These are phyloP conservation scores for Pestalotiopsis sp. DNA, from an alignment of 2,329 filamentous ascomycete genomes.

Conservation along the genomic window DNA sequence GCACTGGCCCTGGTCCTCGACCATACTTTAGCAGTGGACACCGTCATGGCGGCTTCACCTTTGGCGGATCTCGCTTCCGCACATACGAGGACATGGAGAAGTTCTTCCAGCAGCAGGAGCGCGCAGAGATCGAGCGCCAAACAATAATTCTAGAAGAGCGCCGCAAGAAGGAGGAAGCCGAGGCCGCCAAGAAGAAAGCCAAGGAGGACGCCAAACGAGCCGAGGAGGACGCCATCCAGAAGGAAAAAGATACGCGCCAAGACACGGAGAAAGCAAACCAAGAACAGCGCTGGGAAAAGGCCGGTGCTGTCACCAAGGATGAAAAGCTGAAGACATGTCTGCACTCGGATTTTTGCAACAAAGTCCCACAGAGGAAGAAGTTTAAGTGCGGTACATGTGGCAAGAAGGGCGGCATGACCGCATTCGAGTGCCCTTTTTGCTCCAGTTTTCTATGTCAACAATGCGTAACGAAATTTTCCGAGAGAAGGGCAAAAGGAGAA, in stretches of 20 bases:
- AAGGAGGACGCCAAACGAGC: conserved; percentile 15
- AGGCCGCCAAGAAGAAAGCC: conserved; percentile 11
- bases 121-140: background rate
- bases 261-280: conserved; percentile 19
- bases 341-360: conserved; percentile 25
- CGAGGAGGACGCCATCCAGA: conserved; percentile 12
- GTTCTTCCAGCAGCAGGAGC: conserved; percentile 5
- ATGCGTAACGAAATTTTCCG: conserved; percentile 22
- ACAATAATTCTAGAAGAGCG: conserved; percentile 7
- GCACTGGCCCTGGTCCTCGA: background rate
- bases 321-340: conserved; percentile 23
- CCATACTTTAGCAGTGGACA: conserved; percentile 2
- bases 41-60: background rate
- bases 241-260: background rate
- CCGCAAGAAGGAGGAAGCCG: conserved; percentile 3
- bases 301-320: conserved; percentile 18
- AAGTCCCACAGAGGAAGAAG: conserved; percentile 23
- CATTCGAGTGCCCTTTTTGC: conserved; percentile 28
- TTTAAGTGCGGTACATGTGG: conserved; percentile 25
- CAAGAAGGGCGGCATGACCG: conserved; percentile 23
- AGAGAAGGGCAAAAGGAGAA: conserved; percentile 16
- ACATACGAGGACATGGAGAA: conserved; percentile 1
- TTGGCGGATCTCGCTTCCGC: conserved; percentile 1
- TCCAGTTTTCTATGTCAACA: conserved; percentile 23
- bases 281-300: conserved; percentile 20